Evolutionary conservation across 2,329 filamentous ascomycete species (phyloP), one percentile per base, ranked within the genome.

Genomic region (Botryotinia narcissicola): DNA sequence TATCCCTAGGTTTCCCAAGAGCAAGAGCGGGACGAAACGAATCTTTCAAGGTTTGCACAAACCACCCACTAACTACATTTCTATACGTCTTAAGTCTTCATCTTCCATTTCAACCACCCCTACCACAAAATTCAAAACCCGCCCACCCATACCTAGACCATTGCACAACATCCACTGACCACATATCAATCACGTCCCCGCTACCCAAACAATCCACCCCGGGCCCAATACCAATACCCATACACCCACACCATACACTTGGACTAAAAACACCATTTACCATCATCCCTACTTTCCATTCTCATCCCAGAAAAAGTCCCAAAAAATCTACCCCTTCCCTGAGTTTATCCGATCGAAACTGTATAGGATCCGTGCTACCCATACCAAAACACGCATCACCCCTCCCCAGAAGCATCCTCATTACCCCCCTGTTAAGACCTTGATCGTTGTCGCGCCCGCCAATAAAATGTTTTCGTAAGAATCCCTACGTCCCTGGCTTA

Each of bases 401-500:
- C 72, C 67, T 73, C 72, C 72, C 59, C 48, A 73, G 72, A 62
- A 42, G 62, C 62, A 68, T 60, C 62, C 51, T 57, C 46, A 67
- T 44, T 70, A 35, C 64, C 46, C 64, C 71, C 71, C 63, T 73
- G 71, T 60, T 73, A 62, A 10, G 68, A 61, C 64, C 72, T 54
- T 73, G 72, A 73, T 73, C 72, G 72, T 64, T 71, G 68, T 59
- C 57, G 46, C 69, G 60, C 48, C 60, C 67, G 60, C 72, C 67
- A 73, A 71, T 73, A 73, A 71, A 37, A 70, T 57, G 71, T 73
- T 73, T 73, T 73, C 71, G 64, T 73, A 54, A 62, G 64, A 46
- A 71, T 70, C 72, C 72, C 72, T 63, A 54, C 46, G 37, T 59
- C 40, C 61, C 60, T 64, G 59, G 59, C 60, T 54, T 59, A 73